Evolutionary conservation across 2,329 filamentous ascomycete genomes (phyloP).

Genomic region (Hortaea werneckii): DNA sequence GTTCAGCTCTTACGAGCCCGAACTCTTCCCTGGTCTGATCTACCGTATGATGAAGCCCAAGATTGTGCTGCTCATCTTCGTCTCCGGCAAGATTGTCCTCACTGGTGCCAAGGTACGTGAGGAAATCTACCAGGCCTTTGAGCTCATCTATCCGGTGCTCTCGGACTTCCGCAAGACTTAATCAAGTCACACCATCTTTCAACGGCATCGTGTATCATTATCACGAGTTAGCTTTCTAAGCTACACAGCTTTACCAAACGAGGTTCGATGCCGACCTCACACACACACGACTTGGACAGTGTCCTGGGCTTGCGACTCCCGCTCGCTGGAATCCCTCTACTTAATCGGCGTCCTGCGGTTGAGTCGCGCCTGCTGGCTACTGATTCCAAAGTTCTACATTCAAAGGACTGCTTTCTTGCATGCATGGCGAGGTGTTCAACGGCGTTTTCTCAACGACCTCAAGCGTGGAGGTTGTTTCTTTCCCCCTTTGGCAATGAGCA

Average conservation of each 20-base stretch:
- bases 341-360: background rate
- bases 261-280: slow-evolving; percentile 20
- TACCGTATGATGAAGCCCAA: slow-evolving; percentile 99
- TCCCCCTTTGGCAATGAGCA: background rate
- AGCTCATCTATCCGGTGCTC: slow-evolving; percentile 93
- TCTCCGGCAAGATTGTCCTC: slow-evolving; percentile 94
- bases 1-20: slow-evolving; percentile 98
- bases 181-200: slow-evolving; percentile 2
- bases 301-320: background rate
- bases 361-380: background rate
- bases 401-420: slow-evolving; percentile 8
- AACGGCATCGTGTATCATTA: slow-evolving; percentile 20
- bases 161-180: slow-evolving; percentile 39
- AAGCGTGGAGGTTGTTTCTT: slow-evolving; percentile 10
- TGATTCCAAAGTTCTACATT: background rate
- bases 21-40: slow-evolving; percentile 97
- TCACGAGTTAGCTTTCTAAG: slow-evolving; percentile 14
- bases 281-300: background rate
- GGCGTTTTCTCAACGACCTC: slow-evolving; percentile 12
- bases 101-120: slow-evolving; percentile 96
- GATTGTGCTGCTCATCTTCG: slow-evolving; percentile 68
- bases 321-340: background rate
- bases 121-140: slow-evolving; percentile 94
- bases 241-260: slow-evolving; percentile 13
- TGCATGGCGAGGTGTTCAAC: slow-evolving; percentile 23